Evolutionary conservation across 148 eudicot genomes (phyloP).

Genomic region (Chenopodium quinoa): DNA sequence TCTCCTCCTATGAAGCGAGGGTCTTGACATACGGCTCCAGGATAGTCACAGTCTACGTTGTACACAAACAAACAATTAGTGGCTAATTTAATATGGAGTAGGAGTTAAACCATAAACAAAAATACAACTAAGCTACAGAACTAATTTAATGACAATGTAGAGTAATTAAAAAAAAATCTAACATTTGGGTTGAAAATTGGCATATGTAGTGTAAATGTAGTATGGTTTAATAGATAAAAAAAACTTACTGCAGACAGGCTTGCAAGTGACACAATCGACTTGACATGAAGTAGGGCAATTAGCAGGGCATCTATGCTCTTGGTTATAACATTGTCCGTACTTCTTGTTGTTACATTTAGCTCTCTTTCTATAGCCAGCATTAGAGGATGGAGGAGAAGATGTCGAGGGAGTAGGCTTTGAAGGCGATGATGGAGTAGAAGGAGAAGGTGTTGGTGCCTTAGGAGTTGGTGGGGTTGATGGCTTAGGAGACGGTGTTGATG

Average conservation of each 20-base stretch:
- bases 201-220: too few relatives aligned
- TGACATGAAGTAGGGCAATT: slow-evolving; percentile 36
- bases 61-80: neutral
- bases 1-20: slow-evolving; percentile 53
- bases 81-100: too few relatives aligned
- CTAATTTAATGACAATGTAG: neutral
- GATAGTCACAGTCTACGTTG: slow-evolving; percentile 40
- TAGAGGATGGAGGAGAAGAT: slow-evolving; percentile 15
- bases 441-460: neutral
- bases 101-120: neutral
- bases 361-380: slow-evolving; percentile 31
- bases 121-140: neutral
- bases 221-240: too few relatives aligned
- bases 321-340: slow-evolving; percentile 31
- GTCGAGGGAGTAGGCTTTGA: slow-evolving; percentile 17
- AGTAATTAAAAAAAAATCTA: too few relatives aligned
- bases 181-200: too few relatives aligned
- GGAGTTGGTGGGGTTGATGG: neutral
- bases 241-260: slow-evolving; percentile 42
- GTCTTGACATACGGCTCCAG: slow-evolving; percentile 53
- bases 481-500: neutral
- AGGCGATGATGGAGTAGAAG: slow-evolving; percentile 11
- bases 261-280: slow-evolving; percentile 39
- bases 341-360: slow-evolving; percentile 33
- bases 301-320: slow-evolving; percentile 35